Evolutionary conservation across 192 early-diverging fungal genomes (phyloP), one percentile per base, ranked within the genome.

Genomic region (Coemansia sp.): DNA sequence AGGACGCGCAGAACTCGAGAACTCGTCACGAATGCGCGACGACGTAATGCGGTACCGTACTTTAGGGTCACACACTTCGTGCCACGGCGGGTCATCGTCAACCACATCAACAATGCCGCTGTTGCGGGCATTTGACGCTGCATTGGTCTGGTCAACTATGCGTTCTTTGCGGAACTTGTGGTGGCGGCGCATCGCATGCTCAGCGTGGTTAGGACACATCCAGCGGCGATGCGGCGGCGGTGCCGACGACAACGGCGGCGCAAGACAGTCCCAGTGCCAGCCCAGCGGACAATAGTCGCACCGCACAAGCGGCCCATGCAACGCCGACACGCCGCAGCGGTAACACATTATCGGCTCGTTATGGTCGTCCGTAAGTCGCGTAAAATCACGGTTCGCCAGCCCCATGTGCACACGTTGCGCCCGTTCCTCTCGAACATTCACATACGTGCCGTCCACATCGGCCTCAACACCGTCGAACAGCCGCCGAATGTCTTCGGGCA

Each of bases 181-280:
- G 49, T 69, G 67, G 43, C 73, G 69, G 19, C 37, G 55, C 65
- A 76, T 56, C 7, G 67, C 73, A 22, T 81, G 79, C 43, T 81
- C 79, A 12, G 74, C 79, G 55, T 81, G 79, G 52, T 75, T 76
- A 14, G 79, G 79, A 43, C 79, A 81, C 79, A 81, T 81, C 79
- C 79, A 81, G 35, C 66, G 62, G 35, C 65, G 65, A 38, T 60
- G 70, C 19, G 73, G 53, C 45, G 70, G 73, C 32, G 79, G 79
- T 29, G 73, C 66, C 1, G 67, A 72, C 5, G 70, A 72, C 7
- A 81, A 66, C 56, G 79, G 79, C 56, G 73, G 79, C 52, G 69
- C 70, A n/a, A 81, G 56, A 49, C 79, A 81, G 64, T 81, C 79
- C 73, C 73, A 75, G 60, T 81, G 79, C 79, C 79, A 81, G 67